phyloP scores from a whole-genome alignment of 768 basidiomycete species.

The Serendipita indica region DNA sequence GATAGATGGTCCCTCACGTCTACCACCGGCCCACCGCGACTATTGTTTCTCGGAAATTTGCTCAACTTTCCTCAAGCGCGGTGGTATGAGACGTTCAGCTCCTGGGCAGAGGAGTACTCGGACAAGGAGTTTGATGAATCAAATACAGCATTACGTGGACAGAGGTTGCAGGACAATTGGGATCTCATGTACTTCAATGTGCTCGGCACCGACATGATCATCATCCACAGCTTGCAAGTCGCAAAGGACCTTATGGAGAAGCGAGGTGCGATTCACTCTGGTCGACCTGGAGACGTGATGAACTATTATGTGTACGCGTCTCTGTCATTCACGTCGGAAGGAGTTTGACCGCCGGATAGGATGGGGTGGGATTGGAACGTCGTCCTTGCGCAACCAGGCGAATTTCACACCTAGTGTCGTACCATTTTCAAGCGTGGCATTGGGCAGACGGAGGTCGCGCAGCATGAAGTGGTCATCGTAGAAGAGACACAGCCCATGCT shows the following conservation, averaged over 20 bases:
- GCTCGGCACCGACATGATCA: slow-evolving; percentile 11
- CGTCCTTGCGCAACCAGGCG: slow-evolving; percentile 6
- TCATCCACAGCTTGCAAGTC: slow-evolving; percentile 7
- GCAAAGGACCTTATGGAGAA: slow-evolving; percentile 14
- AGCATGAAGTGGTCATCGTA: slow-evolving; percentile 15
- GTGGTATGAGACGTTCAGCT: neutral
- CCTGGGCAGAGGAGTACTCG: neutral
- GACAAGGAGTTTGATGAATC: neutral
- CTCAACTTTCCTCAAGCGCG: neutral
- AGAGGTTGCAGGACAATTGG: neutral
- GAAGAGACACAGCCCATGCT: slow-evolving; percentile 14
- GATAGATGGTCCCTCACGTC: neutral
- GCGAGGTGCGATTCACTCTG: slow-evolving; percentile 12
- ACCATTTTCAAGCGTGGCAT: slow-evolving; percentile 18
- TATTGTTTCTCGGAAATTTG: neutral
- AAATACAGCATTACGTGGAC: neutral
- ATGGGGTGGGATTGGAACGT: slow-evolving; percentile 24
- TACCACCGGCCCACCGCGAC: neutral
- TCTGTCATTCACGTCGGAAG: neutral
- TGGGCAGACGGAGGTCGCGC: slow-evolving; percentile 17
- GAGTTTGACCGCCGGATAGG: slow-evolving; percentile 14
- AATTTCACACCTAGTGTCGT: slow-evolving; percentile 9
- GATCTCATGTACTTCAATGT: slow-evolving; percentile 11
- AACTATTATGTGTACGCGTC: slow-evolving; percentile 28
- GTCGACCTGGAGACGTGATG: slow-evolving; percentile 28